Conservation (phyloP, 2,329 filamentous ascomycete species). For the Aspergillus aculeatus region DNA sequence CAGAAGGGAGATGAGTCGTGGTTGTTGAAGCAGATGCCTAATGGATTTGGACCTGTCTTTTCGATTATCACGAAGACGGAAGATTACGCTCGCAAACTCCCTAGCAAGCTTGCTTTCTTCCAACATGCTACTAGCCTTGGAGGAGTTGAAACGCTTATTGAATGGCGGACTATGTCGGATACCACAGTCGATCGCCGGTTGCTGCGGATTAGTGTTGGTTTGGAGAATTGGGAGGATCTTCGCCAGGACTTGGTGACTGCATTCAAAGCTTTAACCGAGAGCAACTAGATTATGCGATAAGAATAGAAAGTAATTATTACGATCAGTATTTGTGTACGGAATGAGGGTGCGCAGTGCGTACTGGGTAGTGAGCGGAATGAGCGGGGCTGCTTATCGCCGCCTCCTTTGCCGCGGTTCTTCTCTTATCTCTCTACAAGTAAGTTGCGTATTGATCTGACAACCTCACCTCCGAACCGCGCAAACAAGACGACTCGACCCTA, state of each 20-base stretch:
- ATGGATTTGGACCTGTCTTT: constrained; percentile 87
- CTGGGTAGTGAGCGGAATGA: too few species aligned
- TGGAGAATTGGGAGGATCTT: constrained; percentile 85
- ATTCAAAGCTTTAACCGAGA: constrained; percentile 55
- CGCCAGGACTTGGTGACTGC: constrained; percentile 69
- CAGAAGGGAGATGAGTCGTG: constrained; percentile 69
- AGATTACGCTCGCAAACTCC: constrained; percentile 65
- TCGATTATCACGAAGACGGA: constrained; percentile 65
- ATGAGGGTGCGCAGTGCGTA: too few species aligned
- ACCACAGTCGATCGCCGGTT: constrained; percentile 66
- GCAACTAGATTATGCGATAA: constrained; percentile 4
- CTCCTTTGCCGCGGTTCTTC: too few species aligned
- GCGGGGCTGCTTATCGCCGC: too few species aligned
- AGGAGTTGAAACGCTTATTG: constrained; percentile 91
- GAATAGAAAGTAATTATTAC: background rate
- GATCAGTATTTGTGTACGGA: background rate
- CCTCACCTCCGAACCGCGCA: too few species aligned
- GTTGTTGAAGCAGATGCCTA: constrained; percentile 85
- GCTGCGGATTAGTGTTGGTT: constrained; percentile 78
- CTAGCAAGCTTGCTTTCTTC: constrained; percentile 77
- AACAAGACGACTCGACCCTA: too few species aligned
- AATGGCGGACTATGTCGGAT: constrained; percentile 94
- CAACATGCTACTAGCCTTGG: constrained; percentile 93
- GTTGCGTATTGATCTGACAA: too few species aligned
- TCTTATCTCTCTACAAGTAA: too few species aligned